Conservation (phyloP, 2,329 filamentous ascomycete genomes). For the Reticulascus tulasneorum region DNA sequence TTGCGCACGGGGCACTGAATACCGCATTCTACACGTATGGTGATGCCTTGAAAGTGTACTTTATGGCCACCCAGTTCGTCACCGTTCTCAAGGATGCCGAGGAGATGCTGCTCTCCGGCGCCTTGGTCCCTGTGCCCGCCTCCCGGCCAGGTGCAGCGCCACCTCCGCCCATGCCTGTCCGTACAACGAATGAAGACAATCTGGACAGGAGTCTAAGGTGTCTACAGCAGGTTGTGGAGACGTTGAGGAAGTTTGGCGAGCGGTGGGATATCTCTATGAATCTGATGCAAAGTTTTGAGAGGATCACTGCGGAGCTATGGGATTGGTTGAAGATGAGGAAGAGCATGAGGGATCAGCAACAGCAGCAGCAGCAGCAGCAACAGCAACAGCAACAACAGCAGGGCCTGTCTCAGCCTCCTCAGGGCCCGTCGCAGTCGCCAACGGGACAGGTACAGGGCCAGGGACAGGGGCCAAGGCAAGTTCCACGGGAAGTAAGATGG, state of each 20-base stretch:
- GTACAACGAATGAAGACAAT: slow-evolving; percentile 42
- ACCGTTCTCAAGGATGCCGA: slow-evolving; percentile 52
- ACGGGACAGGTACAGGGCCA: slow-evolving; percentile 12
- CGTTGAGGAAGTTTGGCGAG: slow-evolving; percentile 52
- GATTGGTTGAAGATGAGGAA: slow-evolving; percentile 37
- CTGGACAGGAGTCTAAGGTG: slow-evolving; percentile 53
- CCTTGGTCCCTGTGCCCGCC: slow-evolving; percentile 39
- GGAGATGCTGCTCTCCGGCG: slow-evolving; percentile 51
- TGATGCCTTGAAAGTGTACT: slow-evolving; percentile 81
- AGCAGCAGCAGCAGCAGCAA: slow-evolving; percentile 18
- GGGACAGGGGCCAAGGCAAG: slow-evolving; percentile 4
- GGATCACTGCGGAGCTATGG: slow-evolving; percentile 40
- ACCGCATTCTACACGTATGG: slow-evolving; percentile 77
- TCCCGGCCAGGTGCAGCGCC: slow-evolving; percentile 41
- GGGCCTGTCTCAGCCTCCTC: slow-evolving; percentile 20
- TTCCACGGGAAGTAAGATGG: slow-evolving; percentile 30
- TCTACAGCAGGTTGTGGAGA: slow-evolving; percentile 49
- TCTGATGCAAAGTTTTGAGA: slow-evolving; percentile 51
- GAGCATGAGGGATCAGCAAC: slow-evolving; percentile 25
- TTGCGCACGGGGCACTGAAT: slow-evolving; percentile 56
- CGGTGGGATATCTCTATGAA: slow-evolving; percentile 55
- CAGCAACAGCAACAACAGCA: slow-evolving; percentile 25
- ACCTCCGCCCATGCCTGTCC: slow-evolving; percentile 50
- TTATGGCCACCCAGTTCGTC: slow-evolving; percentile 61
- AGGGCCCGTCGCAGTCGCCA: slow-evolving; percentile 27